These are phyloP conservation scores for Populus hybrid DNA, from an alignment of 441 rosid genomes.

Conservation along the genomic window DNA sequence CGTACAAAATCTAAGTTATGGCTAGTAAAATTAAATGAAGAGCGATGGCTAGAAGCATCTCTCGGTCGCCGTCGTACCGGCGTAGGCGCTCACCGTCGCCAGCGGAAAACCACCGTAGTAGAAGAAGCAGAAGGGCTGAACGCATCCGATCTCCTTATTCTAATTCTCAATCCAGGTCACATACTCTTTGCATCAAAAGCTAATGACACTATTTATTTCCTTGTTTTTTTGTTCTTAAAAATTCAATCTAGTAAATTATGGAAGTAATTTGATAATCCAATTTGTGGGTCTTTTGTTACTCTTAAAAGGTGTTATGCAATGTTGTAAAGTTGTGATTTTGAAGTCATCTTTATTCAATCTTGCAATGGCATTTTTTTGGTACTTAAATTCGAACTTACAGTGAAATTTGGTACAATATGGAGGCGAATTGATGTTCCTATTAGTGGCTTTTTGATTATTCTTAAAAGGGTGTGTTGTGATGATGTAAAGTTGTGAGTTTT, in stretches of 20 bases:
- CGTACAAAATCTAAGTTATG: background rate
- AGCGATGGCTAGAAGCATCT: constrained; percentile 43
- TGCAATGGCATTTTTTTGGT: background rate
- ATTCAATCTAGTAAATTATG: background rate
- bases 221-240: background rate
- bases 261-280: background rate
- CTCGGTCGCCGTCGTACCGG: constrained; percentile 66
- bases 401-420: background rate
- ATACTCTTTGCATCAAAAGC: background rate
- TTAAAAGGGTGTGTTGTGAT: background rate
- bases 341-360: background rate
- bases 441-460: background rate
- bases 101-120: constrained; percentile 25
- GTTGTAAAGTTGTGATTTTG: background rate
- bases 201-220: background rate
- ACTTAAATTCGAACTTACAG: background rate
- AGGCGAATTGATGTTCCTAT: background rate
- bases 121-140: constrained; percentile 40
- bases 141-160: constrained; percentile 27
- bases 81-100: constrained; percentile 41
- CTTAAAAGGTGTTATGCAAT: background rate
- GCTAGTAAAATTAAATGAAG: background rate
- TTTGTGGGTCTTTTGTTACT: background rate
- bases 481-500: background rate
- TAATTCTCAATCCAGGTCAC: constrained; percentile 24